These are phyloP conservation scores for Vigna unguiculata DNA, from an alignment of 306 rosid genomes.

Conservation along the genomic window DNA sequence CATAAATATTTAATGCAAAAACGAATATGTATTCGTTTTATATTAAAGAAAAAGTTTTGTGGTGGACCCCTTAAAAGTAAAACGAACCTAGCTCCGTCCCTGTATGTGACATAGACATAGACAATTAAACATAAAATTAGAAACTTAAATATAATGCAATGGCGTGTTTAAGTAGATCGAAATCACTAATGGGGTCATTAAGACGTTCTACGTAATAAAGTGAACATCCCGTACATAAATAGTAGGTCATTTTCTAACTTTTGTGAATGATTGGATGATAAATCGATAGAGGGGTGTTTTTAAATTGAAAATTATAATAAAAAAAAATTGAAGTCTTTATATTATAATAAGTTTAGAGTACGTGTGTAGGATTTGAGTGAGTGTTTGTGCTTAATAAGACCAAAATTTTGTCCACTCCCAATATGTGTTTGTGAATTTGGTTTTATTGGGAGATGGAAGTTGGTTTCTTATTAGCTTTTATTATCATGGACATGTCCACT, in stretches of 20 bases:
- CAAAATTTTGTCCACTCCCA: not conserved
- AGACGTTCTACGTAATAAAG: not conserved
- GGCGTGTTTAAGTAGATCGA: not conserved
- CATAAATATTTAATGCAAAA: too few species aligned
- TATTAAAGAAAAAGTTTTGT: too few species aligned
- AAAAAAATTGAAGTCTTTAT: not conserved
- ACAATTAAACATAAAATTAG: not conserved
- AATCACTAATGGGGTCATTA: not conserved
- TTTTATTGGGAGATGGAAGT: not conserved
- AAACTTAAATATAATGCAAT: not conserved
- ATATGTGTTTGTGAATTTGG: not conserved
- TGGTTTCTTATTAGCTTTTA: conserved; percentile 51
- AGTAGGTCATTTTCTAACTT: conserved; percentile 2
- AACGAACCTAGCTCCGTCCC: too few species aligned
- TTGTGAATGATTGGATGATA: not conserved
- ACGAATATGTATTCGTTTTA: too few species aligned
- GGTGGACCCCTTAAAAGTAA: too few species aligned
- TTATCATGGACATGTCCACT: conserved; percentile 20
- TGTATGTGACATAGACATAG: not conserved
- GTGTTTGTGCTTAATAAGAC: conserved; percentile 24
- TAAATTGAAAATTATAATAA: not conserved
- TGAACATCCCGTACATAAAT: not conserved
- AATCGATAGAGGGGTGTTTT: not conserved
- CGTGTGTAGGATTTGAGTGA: conserved; percentile 18
- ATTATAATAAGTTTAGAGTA: not conserved